Conservation (phyloP, 305 asterid species). For the Fraxinus xanthoxyloides region DNA sequence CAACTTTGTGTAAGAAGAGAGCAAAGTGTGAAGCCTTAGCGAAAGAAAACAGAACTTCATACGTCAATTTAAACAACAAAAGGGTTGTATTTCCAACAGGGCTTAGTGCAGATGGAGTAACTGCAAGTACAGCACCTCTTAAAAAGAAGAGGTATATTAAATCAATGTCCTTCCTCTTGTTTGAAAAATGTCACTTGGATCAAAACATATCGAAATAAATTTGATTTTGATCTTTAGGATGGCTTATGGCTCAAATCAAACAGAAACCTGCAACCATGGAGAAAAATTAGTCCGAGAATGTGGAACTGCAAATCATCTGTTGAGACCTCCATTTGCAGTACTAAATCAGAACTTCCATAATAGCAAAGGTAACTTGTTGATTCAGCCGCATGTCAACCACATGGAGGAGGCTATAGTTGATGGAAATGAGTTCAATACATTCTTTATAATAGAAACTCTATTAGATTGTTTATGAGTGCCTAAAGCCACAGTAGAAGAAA, state of each 20-base stretch:
- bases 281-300: constrained; percentile 22
- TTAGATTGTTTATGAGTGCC: background rate
- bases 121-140: constrained; percentile 49
- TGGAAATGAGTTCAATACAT: constrained; percentile 36
- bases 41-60: constrained; percentile 70
- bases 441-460: background rate
- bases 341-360: constrained; percentile 50
- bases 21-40: constrained; percentile 85
- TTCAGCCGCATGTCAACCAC: constrained; percentile 32
- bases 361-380: constrained; percentile 31
- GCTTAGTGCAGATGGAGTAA: constrained; percentile 36
- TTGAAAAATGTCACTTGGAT: constrained; percentile 16
- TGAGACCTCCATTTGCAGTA: constrained; percentile 69
- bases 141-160: constrained; percentile 70
- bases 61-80: constrained; percentile 73
- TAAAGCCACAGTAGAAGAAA: constrained; percentile 16
- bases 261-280: constrained; percentile 34
- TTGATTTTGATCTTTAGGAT: constrained; percentile 40
- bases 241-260: constrained; percentile 28
- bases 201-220: constrained; percentile 1
- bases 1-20: constrained; percentile 94
- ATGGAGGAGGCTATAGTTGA: constrained; percentile 30
- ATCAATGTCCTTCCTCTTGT: constrained; percentile 12
- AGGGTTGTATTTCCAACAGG: constrained; percentile 66
- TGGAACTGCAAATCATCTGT: constrained; percentile 37